These are phyloP conservation scores for Candida montana DNA, from an alignment of 805 yeast species.

Conservation along the genomic window DNA sequence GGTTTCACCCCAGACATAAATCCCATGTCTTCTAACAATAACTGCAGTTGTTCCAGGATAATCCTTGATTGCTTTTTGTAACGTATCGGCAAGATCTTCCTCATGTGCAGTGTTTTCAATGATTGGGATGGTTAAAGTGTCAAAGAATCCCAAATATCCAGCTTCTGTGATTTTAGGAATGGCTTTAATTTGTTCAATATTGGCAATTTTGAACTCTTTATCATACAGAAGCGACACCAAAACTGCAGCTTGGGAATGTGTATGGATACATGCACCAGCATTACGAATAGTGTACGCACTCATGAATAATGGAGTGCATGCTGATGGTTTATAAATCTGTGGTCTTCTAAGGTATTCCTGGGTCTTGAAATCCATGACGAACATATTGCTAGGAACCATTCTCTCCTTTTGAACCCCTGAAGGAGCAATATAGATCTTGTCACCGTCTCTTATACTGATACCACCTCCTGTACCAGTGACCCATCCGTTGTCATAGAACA, in stretches of 20 bases:
- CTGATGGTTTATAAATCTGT: conserved; percentile 71
- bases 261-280: conserved; percentile 92
- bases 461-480: conserved; percentile 98
- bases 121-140: conserved; percentile 78
- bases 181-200: conserved; percentile 91
- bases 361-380: conserved; percentile 58
- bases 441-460: conserved; percentile 58
- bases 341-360: conserved; percentile 58
- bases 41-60: conserved; percentile 84
- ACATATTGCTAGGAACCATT: conserved; percentile 75
- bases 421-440: conserved; percentile 73
- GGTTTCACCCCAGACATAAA: conserved; percentile 93
- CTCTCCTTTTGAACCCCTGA: conserved; percentile 96
- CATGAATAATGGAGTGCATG: conserved; percentile 86
- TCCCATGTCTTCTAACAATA: conserved; percentile 87
- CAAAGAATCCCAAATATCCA: conserved; percentile 68
- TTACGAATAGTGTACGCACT: conserved; percentile 58
- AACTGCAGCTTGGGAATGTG: conserved; percentile 88
- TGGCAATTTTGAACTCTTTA: conserved; percentile 66
- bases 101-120: conserved; percentile 89
- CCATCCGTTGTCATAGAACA: conserved; percentile 81
- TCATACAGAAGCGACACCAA: conserved; percentile 68
- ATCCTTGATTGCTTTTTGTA: conserved; percentile 56
- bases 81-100: conserved; percentile 66
- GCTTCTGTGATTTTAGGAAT: conserved; percentile 47